These are phyloP conservation scores for Laguncularia racemosa DNA, from an alignment of 345 rosid species.

Conservation along the genomic window DNA sequence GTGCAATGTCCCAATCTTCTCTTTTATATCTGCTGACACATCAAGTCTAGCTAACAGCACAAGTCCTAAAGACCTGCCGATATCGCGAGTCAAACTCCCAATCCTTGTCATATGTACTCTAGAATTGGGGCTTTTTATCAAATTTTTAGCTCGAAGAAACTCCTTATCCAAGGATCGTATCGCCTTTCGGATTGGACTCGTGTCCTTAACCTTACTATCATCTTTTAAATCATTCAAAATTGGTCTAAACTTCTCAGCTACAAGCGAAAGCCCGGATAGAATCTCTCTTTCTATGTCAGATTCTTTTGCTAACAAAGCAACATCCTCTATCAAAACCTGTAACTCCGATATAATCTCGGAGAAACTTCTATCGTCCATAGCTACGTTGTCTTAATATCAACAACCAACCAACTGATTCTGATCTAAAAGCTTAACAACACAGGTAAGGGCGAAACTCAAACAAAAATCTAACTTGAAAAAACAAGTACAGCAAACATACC, in stretches of 20 bases:
- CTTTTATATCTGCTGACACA: constrained; percentile 31
- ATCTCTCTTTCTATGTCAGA: constrained; percentile 25
- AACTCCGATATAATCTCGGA: constrained; percentile 28
- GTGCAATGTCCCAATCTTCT: constrained; percentile 31
- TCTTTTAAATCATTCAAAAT: constrained; percentile 30
- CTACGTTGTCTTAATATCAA: no score
- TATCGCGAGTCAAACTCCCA: constrained; percentile 37
- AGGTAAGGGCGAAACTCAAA: neutral
- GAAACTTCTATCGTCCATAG: constrained; percentile 22
- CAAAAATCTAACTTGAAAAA: no score
- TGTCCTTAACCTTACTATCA: constrained; percentile 22
- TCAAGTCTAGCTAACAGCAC: constrained; percentile 45
- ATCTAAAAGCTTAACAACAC: neutral
- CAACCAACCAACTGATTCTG: neutral
- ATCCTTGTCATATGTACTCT: constrained; percentile 25
- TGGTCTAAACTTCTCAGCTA: constrained; percentile 38
- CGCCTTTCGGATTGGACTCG: constrained; percentile 31
- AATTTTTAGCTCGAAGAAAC: constrained; percentile 28
- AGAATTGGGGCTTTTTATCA: constrained; percentile 24
- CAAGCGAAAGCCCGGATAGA: constrained; percentile 27
- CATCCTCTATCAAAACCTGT: constrained; percentile 24
- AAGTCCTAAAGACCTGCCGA: constrained; percentile 68
- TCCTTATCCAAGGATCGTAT: constrained; percentile 37
- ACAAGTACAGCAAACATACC: no score
- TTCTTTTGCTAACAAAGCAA: constrained; percentile 25